A percentile compares a stretch with the other conserved stretches of the same genome.
Conservation (phyloP, 805 yeast species). For the Ogataea polymorpha region DNA sequence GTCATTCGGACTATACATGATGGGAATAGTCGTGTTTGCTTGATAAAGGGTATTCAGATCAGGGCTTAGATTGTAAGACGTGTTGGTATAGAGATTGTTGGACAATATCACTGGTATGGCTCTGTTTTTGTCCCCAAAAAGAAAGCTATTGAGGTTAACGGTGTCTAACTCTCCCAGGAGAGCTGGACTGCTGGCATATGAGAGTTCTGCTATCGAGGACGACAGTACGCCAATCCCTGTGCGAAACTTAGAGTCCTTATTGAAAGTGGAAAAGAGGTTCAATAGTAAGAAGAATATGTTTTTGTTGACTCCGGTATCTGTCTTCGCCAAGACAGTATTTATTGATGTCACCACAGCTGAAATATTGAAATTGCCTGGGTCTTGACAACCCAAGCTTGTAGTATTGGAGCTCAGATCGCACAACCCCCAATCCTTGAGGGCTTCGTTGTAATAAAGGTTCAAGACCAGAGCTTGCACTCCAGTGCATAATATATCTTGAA, state of each 20-base stretch:
- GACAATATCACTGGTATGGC: conserved; percentile 36
- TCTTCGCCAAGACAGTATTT: conserved; percentile 38
- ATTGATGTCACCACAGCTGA: conserved; percentile 30
- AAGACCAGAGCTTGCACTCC: conserved; percentile 48
- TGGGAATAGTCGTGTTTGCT: conserved; percentile 11
- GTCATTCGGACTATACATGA: not conserved
- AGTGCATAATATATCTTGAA: conserved; percentile 34
- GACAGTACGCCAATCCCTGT: conserved; percentile 14
- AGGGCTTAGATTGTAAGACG: conserved; percentile 29
- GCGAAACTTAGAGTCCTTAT: not conserved
- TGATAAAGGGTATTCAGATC: conserved; percentile 15
- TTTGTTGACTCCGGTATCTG: conserved; percentile 38
- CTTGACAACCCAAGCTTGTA: conserved; percentile 14
- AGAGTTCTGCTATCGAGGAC: not conserved
- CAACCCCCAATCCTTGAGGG: conserved; percentile 47
- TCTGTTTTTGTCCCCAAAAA: conserved; percentile 35
- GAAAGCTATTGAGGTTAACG: conserved; percentile 32
- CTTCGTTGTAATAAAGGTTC: conserved; percentile 56
- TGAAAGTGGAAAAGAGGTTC: conserved; percentile 31
- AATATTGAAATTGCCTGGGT: conserved; percentile 19
- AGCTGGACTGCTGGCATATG: not conserved
- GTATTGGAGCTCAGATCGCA: conserved; percentile 45
- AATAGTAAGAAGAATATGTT: conserved; percentile 41
- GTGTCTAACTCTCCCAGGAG: not conserved
- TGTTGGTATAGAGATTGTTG: conserved; percentile 25